Conservation (phyloP, 257 asterid genomes). For the Primulina huaijiensis region DNA sequence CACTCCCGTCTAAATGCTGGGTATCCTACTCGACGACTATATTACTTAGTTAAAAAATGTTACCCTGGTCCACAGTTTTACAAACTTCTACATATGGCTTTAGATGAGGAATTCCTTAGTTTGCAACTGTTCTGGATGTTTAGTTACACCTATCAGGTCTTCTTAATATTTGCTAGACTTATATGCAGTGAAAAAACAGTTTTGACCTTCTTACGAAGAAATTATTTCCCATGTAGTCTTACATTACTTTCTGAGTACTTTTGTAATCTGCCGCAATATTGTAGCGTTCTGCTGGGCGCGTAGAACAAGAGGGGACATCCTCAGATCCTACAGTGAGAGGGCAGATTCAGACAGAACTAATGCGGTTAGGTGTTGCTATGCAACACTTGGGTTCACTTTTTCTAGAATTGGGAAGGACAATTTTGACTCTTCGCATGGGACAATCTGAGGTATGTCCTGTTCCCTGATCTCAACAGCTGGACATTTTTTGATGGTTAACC, state of each 20-base stretch:
- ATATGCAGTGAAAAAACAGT: background rate
- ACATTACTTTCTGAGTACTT: conserved; percentile 33
- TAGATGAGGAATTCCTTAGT: background rate
- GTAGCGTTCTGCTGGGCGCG: conserved; percentile 73
- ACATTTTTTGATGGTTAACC: conserved; percentile 10
- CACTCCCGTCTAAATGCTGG: background rate
- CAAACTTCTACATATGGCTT: background rate
- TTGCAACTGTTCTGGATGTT: background rate
- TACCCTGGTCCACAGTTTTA: background rate
- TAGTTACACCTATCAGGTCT: background rate
- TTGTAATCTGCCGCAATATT: conserved; percentile 44
- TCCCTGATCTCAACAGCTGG: conserved; percentile 11
- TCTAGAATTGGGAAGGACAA: conserved; percentile 90
- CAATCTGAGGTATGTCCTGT: conserved; percentile 67
- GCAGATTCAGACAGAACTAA: conserved; percentile 65
- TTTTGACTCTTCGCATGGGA: conserved; percentile 82
- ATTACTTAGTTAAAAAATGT: background rate
- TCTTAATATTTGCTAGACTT: background rate
- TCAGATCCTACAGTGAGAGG: conserved; percentile 64
- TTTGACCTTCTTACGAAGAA: background rate
- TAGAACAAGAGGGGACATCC: conserved; percentile 67
- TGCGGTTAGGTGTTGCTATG: conserved; percentile 74
- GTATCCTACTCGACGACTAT: background rate
- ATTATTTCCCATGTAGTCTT: conserved; percentile 7
- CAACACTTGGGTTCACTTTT: conserved; percentile 90